Percentiles rank a stretch among this genome's conserved stretches.
phyloP scores from a whole-genome alignment of 2,329 filamentous ascomycete genomes.

The Juglanconis juglandina region DNA sequence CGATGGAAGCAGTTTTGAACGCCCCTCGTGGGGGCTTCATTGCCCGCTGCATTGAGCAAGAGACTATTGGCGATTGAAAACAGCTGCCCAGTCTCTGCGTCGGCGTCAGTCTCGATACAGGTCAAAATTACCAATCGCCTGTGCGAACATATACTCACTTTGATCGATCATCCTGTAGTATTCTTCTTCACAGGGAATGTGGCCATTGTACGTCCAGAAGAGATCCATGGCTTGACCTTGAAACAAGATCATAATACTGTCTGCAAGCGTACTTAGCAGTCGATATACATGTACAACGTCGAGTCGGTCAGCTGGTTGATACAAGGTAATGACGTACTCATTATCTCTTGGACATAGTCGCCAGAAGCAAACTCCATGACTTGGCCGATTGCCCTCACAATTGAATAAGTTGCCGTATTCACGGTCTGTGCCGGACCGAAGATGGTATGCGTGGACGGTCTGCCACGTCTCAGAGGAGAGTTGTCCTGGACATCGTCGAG shows the following conservation, averaged over 20 bases:
- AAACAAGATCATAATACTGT: neutral
- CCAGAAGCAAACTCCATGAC: neutral
- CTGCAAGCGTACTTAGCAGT: neutral
- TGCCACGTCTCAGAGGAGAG: neutral
- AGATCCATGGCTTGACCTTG: neutral
- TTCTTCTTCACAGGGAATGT: neutral
- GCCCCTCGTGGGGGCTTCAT: neutral
- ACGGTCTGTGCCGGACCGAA: neutral
- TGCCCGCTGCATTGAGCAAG: neutral
- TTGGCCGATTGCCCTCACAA: neutral
- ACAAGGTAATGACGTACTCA: neutral
- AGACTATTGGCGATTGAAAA: neutral
- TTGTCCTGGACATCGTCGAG: conserved; percentile 2
- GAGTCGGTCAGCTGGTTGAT: too few species aligned
- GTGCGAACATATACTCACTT: neutral
- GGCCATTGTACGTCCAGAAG: neutral
- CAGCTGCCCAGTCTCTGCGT: neutral
- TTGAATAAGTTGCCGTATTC: neutral
- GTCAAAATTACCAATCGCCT: neutral
- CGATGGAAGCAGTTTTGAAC: neutral
- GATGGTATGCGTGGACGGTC: neutral
- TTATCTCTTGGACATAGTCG: neutral
- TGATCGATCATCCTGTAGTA: neutral
- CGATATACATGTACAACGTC: neutral
- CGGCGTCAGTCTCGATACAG: neutral